Base-by-base conservation (phyloP, 257 asterid genomes). In the Thymus mandschuricus region DNA sequence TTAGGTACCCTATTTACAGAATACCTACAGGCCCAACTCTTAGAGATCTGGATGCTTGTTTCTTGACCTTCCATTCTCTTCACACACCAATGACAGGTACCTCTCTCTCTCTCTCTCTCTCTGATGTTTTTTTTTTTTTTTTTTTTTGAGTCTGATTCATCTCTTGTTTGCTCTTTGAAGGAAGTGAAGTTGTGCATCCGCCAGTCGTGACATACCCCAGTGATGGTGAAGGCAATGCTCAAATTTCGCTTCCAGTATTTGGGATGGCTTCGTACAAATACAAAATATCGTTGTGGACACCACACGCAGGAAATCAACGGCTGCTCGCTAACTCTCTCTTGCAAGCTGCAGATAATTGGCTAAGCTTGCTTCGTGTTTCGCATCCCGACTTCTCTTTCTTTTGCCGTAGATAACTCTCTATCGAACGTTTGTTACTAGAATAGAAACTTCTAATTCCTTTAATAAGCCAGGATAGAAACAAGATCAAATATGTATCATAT, bases 1-100 rank as follows among this genome's bases (percentile, higher is more conserved):
- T 21, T 57, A 88, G 98, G 99, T 95, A 95, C 75, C 99, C 99
- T n/a, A 95, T 92, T 72, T 95, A 95, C 85, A 83, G 96, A 83
- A 95, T 95, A 84, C 99, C 99, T 1, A 82, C 80, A 21, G 98
- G 99, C 52, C 97, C 90, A 11, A 88, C 98, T 69, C 92, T 95
- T 28, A 79, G 81, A 75, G 97, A 90, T 70, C 71, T 92, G 77
- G 99, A 95, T 73, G 99, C 97, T 71, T 95, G 97, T 78, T 95
- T 95, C 78, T 82, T 89, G 68, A 89, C 99, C 44, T 95, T 84
- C 78, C 99, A 95, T 82, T 92, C 85, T 80, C 99, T 95, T 80
- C 96, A 86, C 74, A 88, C 96, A 46, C 87, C 89, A 30, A 56
- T 81, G 71, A 78, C 88, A 82, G 97, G 99, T 92, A 75, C 54